phyloP scores from a whole-genome alignment of 192 early-diverging fungal genomes.

The Coemansia sp. region DNA sequence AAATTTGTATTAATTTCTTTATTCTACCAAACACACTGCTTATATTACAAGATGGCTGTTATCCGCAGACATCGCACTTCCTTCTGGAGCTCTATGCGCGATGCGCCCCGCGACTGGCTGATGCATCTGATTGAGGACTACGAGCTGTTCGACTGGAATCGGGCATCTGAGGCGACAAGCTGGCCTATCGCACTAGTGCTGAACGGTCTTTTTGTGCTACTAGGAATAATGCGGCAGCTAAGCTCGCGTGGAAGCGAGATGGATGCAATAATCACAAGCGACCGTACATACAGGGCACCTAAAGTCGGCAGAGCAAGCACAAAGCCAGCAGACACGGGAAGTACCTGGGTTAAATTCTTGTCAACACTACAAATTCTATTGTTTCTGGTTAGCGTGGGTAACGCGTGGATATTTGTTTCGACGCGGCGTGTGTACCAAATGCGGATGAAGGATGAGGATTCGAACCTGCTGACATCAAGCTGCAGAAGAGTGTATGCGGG shows the following conservation, averaged over 20 bases:
- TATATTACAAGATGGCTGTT: slow-evolving; percentile 16
- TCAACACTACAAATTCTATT: slow-evolving; percentile 25
- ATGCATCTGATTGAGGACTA: slow-evolving; percentile 46
- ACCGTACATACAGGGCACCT: slow-evolving; percentile 11
- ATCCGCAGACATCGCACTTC: slow-evolving; percentile 24
- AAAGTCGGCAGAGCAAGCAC: slow-evolving; percentile 5
- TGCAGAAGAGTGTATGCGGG: slow-evolving; percentile 37
- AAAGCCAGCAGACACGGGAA: not conserved
- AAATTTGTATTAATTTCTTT: not conserved
- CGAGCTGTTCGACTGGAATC: slow-evolving; percentile 51
- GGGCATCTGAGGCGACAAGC: slow-evolving; percentile 42
- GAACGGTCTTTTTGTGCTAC: slow-evolving; percentile 36
- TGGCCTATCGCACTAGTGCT: slow-evolving; percentile 47
- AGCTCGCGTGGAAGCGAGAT: slow-evolving; percentile 9
- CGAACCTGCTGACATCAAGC: slow-evolving; percentile 17
- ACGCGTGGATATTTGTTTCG: slow-evolving; percentile 33
- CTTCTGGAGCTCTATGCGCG: slow-evolving; percentile 41
- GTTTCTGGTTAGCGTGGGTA: slow-evolving; percentile 33
- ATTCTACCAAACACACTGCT: too few relatives aligned
- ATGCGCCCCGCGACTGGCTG: slow-evolving; percentile 46
- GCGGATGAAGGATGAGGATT: slow-evolving; percentile 23
- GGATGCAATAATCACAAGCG: slow-evolving; percentile 24
- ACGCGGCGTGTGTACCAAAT: slow-evolving; percentile 39
- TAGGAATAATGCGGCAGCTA: slow-evolving; percentile 25
- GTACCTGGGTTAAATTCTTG: slow-evolving; percentile 17